Conservation (phyloP, 1,284 basidiomycete genomes). For the Irpex rosettiformis region DNA sequence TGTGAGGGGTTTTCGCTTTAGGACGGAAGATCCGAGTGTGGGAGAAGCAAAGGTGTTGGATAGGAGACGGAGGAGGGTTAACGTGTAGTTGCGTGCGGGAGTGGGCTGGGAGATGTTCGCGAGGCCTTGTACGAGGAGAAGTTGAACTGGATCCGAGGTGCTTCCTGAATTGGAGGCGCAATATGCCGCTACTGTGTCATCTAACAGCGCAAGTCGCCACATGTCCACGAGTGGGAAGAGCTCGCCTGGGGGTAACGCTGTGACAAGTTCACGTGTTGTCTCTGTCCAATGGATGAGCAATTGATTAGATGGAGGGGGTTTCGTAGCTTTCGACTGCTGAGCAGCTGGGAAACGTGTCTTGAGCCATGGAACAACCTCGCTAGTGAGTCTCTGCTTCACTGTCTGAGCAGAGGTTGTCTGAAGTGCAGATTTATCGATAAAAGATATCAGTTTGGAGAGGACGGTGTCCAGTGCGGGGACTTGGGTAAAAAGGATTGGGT, state of each 20-base stretch:
- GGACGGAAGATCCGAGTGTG: slow-evolving; percentile 38
- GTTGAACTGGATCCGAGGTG: slow-evolving; percentile 35
- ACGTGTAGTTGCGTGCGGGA: slow-evolving; percentile 47
- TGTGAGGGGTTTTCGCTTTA: slow-evolving; percentile 25
- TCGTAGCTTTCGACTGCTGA: slow-evolving; percentile 16
- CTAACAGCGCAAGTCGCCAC: slow-evolving; percentile 77
- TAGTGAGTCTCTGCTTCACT: slow-evolving; percentile 47
- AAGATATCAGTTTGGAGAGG: slow-evolving; percentile 58
- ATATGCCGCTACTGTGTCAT: slow-evolving; percentile 53
- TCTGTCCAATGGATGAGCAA: slow-evolving; percentile 44
- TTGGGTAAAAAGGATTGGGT: slow-evolving; percentile 75
- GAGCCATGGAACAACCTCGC: slow-evolving; percentile 61
- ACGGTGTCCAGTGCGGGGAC: slow-evolving; percentile 68
- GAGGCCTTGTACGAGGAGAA: slow-evolving; percentile 43
- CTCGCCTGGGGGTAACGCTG: slow-evolving; percentile 49
- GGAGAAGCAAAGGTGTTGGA: slow-evolving; percentile 67
- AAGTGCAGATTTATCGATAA: slow-evolving; percentile 43
- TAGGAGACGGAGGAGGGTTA: slow-evolving; percentile 73
- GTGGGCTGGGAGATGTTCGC: slow-evolving; percentile 29
- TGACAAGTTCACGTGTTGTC: slow-evolving; percentile 43
- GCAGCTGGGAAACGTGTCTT: slow-evolving; percentile 42
- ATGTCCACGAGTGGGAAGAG: slow-evolving; percentile 84
- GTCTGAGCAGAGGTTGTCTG: slow-evolving; percentile 31
- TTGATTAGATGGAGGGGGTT: slow-evolving; percentile 21
- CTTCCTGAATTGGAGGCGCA: slow-evolving; percentile 34